Evolutionary conservation across 352 stramenopile species (phyloP).

Genomic region (Aphanomyces stellatus): DNA sequence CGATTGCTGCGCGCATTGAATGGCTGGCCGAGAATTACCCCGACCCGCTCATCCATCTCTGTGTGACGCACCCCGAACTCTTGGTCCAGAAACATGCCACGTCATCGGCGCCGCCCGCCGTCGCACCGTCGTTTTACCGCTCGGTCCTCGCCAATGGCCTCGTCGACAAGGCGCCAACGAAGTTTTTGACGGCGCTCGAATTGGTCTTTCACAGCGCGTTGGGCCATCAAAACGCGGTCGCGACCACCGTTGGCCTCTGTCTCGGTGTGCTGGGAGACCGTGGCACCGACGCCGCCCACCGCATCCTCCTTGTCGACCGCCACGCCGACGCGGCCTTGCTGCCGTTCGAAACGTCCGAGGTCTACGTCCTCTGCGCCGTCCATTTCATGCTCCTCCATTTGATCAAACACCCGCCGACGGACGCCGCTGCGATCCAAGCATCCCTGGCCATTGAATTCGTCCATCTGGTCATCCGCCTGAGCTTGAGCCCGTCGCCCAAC

Average conservation of each 20-base stretch:
- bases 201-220: conserved; percentile 14
- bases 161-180: conserved; percentile 30
- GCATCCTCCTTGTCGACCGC: conserved; percentile 24
- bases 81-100: conserved; percentile 27
- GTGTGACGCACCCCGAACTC: conserved; percentile 50
- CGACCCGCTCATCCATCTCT: conserved; percentile 43
- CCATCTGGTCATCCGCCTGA: conserved; percentile 41
- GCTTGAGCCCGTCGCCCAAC: conserved; percentile 17
- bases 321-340: neutral
- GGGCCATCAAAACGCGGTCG: conserved; percentile 25
- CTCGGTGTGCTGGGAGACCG: conserved; percentile 41
- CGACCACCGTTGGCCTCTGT: conserved; percentile 44
- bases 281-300: conserved; percentile 25
- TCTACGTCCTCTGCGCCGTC: conserved; percentile 46
- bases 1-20: conserved; percentile 31
- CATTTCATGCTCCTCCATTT: conserved; percentile 55
- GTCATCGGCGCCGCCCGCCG: neutral
- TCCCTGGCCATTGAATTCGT: conserved; percentile 44
- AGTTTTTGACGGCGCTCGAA: conserved; percentile 50
- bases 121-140: conserved; percentile 23
- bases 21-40: conserved; percentile 36
- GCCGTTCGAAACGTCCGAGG: conserved; percentile 31
- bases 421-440: conserved; percentile 34
- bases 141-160: conserved; percentile 44
- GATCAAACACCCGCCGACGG: conserved; percentile 36